phyloP scores from a whole-genome alignment of 2,329 filamentous ascomycete genomes.

The Pseudogymnoascus sp. region DNA sequence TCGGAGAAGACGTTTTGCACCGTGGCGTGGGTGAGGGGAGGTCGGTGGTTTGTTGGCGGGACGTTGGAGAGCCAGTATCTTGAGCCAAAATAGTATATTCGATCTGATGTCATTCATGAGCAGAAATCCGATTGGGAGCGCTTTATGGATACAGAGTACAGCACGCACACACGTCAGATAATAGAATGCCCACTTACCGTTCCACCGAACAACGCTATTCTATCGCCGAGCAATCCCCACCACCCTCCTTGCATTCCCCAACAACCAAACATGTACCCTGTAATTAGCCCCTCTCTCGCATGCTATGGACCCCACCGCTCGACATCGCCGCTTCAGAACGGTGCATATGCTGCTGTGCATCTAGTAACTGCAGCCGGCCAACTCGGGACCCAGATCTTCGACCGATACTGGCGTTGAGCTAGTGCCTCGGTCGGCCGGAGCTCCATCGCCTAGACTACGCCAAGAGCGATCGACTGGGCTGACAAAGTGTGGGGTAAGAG shows the following conservation, averaged over 20 bases:
- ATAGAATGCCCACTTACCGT: background rate
- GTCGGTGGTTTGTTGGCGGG: background rate
- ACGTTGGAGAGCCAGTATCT: background rate
- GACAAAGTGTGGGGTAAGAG: conserved; percentile 6
- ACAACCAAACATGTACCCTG: background rate
- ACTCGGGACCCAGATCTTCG: background rate
- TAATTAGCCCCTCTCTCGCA: background rate
- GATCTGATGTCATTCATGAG: background rate
- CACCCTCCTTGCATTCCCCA: background rate
- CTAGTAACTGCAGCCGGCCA: background rate
- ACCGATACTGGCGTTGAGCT: background rate
- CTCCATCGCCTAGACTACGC: background rate
- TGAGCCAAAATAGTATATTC: background rate
- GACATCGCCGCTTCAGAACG: background rate
- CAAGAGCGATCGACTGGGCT: background rate
- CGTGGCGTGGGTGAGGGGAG: background rate
- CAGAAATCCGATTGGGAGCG: background rate
- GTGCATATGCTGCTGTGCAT: background rate
- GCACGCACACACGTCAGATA: background rate
- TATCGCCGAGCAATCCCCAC: background rate
- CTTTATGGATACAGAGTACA: background rate
- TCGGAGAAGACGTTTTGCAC: background rate
- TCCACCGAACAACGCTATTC: background rate
- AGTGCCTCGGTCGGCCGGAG: background rate
- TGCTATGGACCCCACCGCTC: background rate